phyloP scores from a whole-genome alignment of 2,329 filamentous ascomycete species.

The Cordyceps javanica region DNA sequence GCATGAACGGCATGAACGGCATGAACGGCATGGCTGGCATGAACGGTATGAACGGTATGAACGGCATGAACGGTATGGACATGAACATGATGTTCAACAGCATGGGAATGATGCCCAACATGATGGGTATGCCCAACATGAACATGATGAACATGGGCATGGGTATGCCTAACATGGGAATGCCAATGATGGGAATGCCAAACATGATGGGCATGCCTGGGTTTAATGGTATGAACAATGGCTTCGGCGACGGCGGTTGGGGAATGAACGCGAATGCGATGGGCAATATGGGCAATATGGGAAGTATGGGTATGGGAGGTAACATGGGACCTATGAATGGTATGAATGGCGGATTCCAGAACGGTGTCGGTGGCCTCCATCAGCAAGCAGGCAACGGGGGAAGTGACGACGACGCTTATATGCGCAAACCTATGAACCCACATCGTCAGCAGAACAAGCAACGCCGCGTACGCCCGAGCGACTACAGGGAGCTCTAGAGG shows the following conservation, averaged over 20 bases:
- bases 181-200: constrained; percentile 19
- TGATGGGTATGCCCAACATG: constrained; percentile 31
- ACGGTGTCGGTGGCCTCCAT: constrained; percentile 21
- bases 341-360: constrained; percentile 15
- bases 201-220: constrained; percentile 21
- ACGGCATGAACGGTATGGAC: constrained; percentile 27
- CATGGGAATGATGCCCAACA: constrained; percentile 24
- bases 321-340: constrained; percentile 27
- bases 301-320: no score
- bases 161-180: constrained; percentile 30
- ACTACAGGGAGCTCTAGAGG: constrained; percentile 70
- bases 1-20: constrained; percentile 26
- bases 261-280: constrained; percentile 17
- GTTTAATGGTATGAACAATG: constrained; percentile 18
- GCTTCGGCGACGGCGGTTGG: constrained; percentile 1
- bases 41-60: constrained; percentile 17
- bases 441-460: constrained; percentile 81
- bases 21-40: not conserved
- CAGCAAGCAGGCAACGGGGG: constrained; percentile 31
- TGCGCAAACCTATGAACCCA: constrained; percentile 91
- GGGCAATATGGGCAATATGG: constrained; percentile 17
- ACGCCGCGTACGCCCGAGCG: constrained; percentile 74
- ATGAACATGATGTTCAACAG: constrained; percentile 20
- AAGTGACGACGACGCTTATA: constrained; percentile 84
- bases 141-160: constrained; percentile 26